Conservation (phyloP, 495 filamentous ascomycete species). For the Cercophora newfieldiana region DNA sequence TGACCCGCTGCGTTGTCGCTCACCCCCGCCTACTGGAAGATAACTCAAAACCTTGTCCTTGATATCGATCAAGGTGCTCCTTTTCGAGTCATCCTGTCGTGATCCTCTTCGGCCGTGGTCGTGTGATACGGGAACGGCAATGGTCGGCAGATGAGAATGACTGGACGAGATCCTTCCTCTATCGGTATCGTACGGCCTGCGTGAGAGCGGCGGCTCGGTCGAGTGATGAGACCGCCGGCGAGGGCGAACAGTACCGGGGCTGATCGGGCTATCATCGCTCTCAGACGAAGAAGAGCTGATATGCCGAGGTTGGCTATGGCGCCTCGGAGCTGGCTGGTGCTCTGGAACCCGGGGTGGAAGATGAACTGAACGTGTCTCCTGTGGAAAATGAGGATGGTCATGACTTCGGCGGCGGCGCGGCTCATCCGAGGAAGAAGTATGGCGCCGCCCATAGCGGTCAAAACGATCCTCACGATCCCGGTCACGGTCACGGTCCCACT, state of each 20-base stretch:
- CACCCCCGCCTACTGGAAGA: conserved; percentile 21
- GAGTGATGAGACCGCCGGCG: conserved; percentile 19
- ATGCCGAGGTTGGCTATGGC: conserved; percentile 33
- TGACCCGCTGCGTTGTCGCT: conserved; percentile 27
- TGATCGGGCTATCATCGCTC: conserved; percentile 19
- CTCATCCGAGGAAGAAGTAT: conserved; percentile 29
- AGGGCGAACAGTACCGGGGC: conserved; percentile 14
- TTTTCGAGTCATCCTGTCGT: conserved; percentile 22
- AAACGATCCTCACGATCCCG: conserved; percentile 15
- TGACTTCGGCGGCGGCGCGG: conserved; percentile 30
- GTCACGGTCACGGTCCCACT: conserved; percentile 29
- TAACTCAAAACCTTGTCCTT: conserved; percentile 29
- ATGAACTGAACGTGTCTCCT: conserved; percentile 24
- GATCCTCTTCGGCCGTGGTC: not conserved
- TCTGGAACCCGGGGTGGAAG: conserved; percentile 24
- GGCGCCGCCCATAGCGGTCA: conserved; percentile 26
- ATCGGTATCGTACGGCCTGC: conserved; percentile 26
- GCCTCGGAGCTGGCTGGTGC: conserved; percentile 19
- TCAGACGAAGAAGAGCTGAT: conserved; percentile 26
- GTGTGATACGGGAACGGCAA: not conserved
- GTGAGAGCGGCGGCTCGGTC: conserved; percentile 27
- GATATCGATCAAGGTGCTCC: conserved; percentile 23
- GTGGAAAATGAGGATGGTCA: conserved; percentile 26
- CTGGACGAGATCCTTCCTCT: conserved; percentile 9
- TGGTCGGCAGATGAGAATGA: conserved; percentile 18